A percentile compares a stretch with the other conserved stretches of the same genome.
phyloP scores from a whole-genome alignment of 441 rosid genomes.

The Omphalea diandra region DNA sequence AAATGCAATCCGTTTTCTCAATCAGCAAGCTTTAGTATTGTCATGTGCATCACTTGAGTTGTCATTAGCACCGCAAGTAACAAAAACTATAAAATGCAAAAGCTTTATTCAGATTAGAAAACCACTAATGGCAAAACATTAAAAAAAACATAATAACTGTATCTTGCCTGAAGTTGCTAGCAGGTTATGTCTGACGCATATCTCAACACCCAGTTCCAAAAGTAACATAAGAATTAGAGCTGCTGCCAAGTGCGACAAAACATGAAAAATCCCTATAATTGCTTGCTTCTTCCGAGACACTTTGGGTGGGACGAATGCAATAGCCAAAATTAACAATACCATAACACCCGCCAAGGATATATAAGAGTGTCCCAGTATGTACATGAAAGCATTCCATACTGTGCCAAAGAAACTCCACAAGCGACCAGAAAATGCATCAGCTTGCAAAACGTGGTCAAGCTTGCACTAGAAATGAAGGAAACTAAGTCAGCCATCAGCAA shows the following conservation, averaged over 20 bases:
- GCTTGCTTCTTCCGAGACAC: constrained; percentile 75
- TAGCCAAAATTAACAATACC: constrained; percentile 61
- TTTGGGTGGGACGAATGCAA: constrained; percentile 85
- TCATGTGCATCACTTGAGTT: background rate
- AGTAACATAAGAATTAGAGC: constrained; percentile 93
- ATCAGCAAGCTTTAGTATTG: background rate
- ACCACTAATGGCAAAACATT: background rate
- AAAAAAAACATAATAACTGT: background rate
- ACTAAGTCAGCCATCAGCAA: constrained; percentile 26
- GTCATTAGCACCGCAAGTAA: background rate
- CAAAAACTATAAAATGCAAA: background rate
- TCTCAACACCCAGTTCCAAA: constrained; percentile 90
- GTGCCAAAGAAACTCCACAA: constrained; percentile 79
- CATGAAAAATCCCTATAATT: constrained; percentile 84
- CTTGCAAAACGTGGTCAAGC: constrained; percentile 81
- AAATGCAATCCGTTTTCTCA: background rate
- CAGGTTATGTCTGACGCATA: constrained; percentile 80
- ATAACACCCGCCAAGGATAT: constrained; percentile 76
- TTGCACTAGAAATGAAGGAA: constrained; percentile 65
- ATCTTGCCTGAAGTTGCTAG: constrained; percentile 87
- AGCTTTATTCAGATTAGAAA: background rate
- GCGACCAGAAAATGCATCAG: constrained; percentile 86
- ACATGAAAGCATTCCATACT: constrained; percentile 64
- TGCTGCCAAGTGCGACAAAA: constrained; percentile 78
- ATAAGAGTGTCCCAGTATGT: constrained; percentile 74